Percentiles rank a stretch among this genome's conserved stretches.
These are phyloP conservation scores for Grammothele lineata DNA, from an alignment of 768 basidiomycete species.

Conservation along the genomic window DNA sequence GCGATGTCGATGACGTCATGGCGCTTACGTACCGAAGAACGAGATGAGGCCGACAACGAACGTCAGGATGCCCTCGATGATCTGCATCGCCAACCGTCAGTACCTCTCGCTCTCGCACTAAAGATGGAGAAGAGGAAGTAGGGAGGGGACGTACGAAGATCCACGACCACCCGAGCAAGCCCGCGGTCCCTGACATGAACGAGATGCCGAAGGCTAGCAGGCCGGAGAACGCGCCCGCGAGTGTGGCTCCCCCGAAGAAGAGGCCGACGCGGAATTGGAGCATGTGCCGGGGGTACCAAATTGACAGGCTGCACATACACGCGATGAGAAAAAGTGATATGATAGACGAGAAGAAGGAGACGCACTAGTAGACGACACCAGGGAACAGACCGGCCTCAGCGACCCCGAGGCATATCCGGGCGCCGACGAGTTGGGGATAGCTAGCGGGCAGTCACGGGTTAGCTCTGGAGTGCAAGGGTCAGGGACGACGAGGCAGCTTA, in stretches of 20 bases:
- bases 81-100: too few species aligned
- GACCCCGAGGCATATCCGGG: constrained; percentile 55
- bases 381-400: constrained; percentile 72
- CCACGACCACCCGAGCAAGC: constrained; percentile 30
- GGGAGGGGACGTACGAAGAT: constrained; percentile 18
- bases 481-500: too few species aligned
- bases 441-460: too few species aligned
- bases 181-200: constrained; percentile 29
- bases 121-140: too few species aligned
- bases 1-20: too few species aligned
- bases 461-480: too few species aligned
- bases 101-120: too few species aligned
- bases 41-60: constrained; percentile 50
- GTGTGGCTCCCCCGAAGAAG: constrained; percentile 25
- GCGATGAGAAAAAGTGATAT: background rate
- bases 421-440: constrained; percentile 57
- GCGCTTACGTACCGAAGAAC: constrained; percentile 45
- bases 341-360: background rate
- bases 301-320: constrained; percentile 14
- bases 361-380: constrained; percentile 68
- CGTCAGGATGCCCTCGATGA: constrained; percentile 57
- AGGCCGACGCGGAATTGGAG: constrained; percentile 24
- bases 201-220: constrained; percentile 33
- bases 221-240: constrained; percentile 26
- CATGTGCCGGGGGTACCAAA: constrained; percentile 28